Evolutionary conservation across 805 yeast genomes (phyloP).

Genomic region (Candida peoriensis): DNA sequence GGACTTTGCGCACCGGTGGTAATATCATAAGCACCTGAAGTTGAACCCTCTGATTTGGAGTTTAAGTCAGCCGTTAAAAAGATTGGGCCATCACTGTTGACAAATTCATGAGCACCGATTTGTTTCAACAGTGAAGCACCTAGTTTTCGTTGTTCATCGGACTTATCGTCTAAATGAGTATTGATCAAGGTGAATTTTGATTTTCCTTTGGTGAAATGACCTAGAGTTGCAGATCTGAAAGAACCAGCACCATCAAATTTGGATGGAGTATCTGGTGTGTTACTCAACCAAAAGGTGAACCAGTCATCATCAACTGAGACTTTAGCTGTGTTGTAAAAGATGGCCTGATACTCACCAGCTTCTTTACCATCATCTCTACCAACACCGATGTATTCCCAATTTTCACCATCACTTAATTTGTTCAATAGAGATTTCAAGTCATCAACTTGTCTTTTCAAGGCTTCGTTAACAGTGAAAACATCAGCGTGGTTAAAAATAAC

Average conservation of each 20-base stretch:
- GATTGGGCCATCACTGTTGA: constrained; percentile 29
- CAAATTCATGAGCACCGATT: constrained; percentile 34
- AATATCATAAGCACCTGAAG: constrained; percentile 10
- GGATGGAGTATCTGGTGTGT: constrained; percentile 36
- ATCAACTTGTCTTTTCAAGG: constrained; percentile 31
- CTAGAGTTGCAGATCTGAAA: constrained; percentile 34
- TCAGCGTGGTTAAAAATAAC: constrained; percentile 30
- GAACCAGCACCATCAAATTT: constrained; percentile 37
- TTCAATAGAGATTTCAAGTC: constrained; percentile 29
- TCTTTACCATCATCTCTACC: constrained; percentile 41
- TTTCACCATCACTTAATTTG: constrained; percentile 11
- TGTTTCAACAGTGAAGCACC: constrained; percentile 12
- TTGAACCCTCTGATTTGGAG: constrained; percentile 7
- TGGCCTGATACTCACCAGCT: constrained; percentile 39
- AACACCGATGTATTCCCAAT: constrained; percentile 34
- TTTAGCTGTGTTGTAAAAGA: constrained; percentile 29
- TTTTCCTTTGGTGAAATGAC: constrained; percentile 23
- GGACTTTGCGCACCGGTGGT: constrained; percentile 5
- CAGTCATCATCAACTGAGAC: constrained; percentile 27
- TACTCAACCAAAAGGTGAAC: constrained; percentile 39
- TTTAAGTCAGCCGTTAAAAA: constrained; percentile 44
- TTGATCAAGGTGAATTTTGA: constrained; percentile 31
- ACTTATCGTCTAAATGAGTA: constrained; percentile 38
- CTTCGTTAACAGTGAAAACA: constrained; percentile 35
- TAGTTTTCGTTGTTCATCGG: constrained; percentile 24